These are phyloP conservation scores for Polytrichum formosum DNA, from an alignment of 225 moss, liverwort and hornwort species.

Conservation along the genomic window DNA sequence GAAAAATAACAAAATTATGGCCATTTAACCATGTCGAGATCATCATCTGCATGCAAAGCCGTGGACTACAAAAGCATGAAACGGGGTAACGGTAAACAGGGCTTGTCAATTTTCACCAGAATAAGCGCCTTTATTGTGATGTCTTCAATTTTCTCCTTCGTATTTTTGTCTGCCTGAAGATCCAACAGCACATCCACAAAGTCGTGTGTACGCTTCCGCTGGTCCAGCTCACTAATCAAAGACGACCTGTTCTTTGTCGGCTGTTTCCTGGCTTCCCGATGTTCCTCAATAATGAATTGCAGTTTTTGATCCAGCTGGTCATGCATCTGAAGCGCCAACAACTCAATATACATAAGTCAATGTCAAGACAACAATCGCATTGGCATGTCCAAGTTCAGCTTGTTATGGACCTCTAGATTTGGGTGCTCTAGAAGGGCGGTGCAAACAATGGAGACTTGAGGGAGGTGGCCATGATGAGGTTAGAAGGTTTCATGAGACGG, in stretches of 20 bases:
- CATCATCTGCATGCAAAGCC: not conserved
- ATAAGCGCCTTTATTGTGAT: constrained; percentile 1
- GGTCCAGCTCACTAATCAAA: too few species aligned
- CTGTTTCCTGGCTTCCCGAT: not conserved
- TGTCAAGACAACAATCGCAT: not conserved
- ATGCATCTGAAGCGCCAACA: not conserved
- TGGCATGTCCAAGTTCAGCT: too few species aligned
- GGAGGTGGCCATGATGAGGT: too few species aligned
- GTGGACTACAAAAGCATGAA: not conserved
- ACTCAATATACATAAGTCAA: not conserved
- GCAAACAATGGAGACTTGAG: too few species aligned
- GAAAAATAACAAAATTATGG: not conserved
- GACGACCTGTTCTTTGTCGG: too few species aligned
- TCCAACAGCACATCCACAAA: constrained; percentile 8
- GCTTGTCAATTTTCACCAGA: not conserved
- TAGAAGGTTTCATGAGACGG: too few species aligned
- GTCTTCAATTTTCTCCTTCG: not conserved
- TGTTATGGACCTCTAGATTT: too few species aligned
- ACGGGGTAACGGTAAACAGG: not conserved
- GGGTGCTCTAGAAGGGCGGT: too few species aligned
- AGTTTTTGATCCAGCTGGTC: not conserved
- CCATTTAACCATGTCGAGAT: not conserved
- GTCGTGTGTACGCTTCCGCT: not conserved
- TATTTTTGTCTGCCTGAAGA: not conserved
- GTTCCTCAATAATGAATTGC: not conserved